These are phyloP conservation scores for Fusarium sambucinum DNA, from an alignment of 2,329 filamentous ascomycete genomes.

Conservation along the genomic window DNA sequence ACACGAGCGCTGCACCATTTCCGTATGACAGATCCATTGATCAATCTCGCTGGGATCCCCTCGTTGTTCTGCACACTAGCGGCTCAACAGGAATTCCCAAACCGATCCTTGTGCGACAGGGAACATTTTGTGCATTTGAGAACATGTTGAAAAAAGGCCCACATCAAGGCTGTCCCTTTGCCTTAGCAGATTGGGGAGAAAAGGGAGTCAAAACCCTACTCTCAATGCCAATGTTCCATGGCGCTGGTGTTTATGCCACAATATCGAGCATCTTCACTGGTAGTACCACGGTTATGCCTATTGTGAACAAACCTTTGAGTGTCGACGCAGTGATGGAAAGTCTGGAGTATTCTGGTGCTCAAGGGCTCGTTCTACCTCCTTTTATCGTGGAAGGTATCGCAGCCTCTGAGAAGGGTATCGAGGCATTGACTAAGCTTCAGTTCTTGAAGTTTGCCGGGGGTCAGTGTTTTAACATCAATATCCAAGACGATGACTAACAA, in stretches of 20 bases:
- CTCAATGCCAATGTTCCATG: slow-evolving; percentile 14
- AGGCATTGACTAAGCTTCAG: background rate
- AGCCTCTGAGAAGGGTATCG: background rate
- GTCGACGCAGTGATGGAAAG: background rate
- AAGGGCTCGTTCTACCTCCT: background rate
- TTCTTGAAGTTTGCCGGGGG: background rate
- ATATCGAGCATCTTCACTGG: fast-evolving
- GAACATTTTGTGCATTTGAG: background rate
- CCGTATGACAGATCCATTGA: background rate
- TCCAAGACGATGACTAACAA: fast-evolving
- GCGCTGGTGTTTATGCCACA: background rate
- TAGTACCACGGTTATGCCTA: background rate
- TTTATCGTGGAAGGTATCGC: slow-evolving; percentile 1
- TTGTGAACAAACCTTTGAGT: background rate
- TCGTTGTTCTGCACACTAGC: slow-evolving; percentile 16
- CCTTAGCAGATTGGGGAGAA: background rate
- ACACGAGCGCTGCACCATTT: background rate
- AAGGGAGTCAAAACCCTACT: background rate
- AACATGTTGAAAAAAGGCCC: fast-evolving
- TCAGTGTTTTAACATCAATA: fast-evolving
- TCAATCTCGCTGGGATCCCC: slow-evolving; percentile 3
- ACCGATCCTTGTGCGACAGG: background rate
- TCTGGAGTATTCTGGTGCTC: background rate
- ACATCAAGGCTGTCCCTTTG: background rate
- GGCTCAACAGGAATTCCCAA: slow-evolving; percentile 12